Conservation (phyloP, 108 stramenopile species). For the Fragilaria radians region DNA sequence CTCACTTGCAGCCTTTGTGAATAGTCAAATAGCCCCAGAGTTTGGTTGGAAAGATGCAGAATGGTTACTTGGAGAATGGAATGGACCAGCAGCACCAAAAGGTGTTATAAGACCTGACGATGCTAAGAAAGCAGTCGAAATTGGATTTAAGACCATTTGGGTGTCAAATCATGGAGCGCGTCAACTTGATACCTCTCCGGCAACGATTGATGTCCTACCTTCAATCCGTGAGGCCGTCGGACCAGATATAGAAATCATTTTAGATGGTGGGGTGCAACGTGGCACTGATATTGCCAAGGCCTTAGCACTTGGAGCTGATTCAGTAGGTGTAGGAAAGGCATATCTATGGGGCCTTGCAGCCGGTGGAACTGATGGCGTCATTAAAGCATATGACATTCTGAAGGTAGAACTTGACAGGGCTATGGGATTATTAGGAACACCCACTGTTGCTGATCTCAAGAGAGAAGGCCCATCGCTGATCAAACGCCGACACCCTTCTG, state of each 20-base stretch:
- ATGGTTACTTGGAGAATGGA: constrained; percentile 94
- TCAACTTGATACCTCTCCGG: constrained; percentile 93
- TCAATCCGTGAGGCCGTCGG: constrained; percentile 91
- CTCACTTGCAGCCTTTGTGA: constrained; percentile 92
- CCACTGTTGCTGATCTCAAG: constrained; percentile 83
- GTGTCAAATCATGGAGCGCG: constrained; percentile 97
- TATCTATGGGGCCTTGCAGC: constrained; percentile 95
- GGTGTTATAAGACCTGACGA: constrained; percentile 96
- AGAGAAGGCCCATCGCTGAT: constrained; percentile 84
- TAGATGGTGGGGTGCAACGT: constrained; percentile 97
- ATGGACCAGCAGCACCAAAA: constrained; percentile 89
- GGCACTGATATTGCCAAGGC: constrained; percentile 97
- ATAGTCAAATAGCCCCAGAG: constrained; percentile 89
- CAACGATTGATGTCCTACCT: constrained; percentile 94
- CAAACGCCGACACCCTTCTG: constrained; percentile 62
- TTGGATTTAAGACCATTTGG: constrained; percentile 96
- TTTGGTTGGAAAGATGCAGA: constrained; percentile 95
- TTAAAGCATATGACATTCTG: constrained; percentile 83
- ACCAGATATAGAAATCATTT: constrained; percentile 88
- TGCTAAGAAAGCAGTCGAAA: constrained; percentile 81
- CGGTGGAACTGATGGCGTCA: constrained; percentile 80
- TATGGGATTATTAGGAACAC: constrained; percentile 85
- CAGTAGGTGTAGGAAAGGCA: constrained; percentile 95
- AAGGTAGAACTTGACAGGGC: constrained; percentile 83
- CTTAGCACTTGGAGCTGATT: constrained; percentile 89